Conservation (phyloP, 306 rosid species). For the Astragalus glycyphyllos region DNA sequence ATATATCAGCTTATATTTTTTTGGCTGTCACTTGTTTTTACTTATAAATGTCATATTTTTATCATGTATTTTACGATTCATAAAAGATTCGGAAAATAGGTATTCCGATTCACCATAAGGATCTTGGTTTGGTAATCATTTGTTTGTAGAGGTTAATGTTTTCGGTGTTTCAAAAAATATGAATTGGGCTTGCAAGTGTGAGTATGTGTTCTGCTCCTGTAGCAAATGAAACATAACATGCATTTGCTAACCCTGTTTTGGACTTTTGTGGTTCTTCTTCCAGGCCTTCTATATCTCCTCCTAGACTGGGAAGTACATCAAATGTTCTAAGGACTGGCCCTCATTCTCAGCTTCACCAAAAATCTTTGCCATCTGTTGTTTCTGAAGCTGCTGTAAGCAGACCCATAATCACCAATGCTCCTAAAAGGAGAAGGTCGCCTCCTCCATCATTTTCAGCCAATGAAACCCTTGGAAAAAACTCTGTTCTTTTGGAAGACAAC, state of each 20-base stretch:
- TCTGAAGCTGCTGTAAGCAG: constrained; percentile 39
- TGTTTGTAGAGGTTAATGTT: constrained; percentile 19
- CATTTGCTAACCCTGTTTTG: constrained; percentile 42
- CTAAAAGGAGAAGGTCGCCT: constrained; percentile 88
- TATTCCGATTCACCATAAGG: too few species aligned
- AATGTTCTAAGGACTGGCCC: constrained; percentile 36
- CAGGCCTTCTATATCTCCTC: constrained; percentile 51
- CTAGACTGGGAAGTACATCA: constrained; percentile 42
- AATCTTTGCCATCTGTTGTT: constrained; percentile 27
- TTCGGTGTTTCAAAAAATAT: constrained; percentile 27
- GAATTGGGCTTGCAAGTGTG: constrained; percentile 16
- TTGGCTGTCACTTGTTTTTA: too few species aligned
- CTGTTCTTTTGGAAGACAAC: constrained; percentile 56
- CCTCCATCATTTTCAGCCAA: constrained; percentile 53
- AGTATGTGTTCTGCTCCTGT: constrained; percentile 11
- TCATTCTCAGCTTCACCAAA: constrained; percentile 41
- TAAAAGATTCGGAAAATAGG: too few species aligned
- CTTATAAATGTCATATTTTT: too few species aligned
- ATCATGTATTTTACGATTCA: too few species aligned
- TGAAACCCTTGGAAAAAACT: constrained; percentile 57
- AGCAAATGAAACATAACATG: constrained; percentile 12
- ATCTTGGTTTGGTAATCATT: too few species aligned
- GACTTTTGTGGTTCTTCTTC: constrained; percentile 28
- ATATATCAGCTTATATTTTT: too few species aligned
- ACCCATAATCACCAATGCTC: constrained; percentile 47